Conservation (phyloP, 108 stramenopile species). For the Poteriospumella lacustris region DNA sequence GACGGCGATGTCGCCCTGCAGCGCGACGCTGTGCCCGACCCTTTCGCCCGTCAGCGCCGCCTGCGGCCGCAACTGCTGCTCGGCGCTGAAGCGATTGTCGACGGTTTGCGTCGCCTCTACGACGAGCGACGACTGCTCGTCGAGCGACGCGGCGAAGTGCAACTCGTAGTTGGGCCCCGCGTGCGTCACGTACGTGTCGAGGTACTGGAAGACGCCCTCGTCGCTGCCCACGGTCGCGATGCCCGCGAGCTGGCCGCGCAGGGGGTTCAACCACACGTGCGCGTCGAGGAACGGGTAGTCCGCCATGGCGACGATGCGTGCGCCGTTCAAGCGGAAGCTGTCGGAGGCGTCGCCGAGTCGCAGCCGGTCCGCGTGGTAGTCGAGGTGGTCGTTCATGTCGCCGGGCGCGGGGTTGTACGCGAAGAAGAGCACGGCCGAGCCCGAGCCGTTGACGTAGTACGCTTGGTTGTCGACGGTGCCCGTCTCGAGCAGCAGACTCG, state of each 20-base stretch:
- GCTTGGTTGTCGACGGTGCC: background rate
- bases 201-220: background rate
- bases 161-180: background rate
- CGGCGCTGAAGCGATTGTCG: background rate
- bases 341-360: background rate
- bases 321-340: background rate
- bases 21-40: background rate
- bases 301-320: background rate
- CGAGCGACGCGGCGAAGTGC: background rate
- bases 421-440: background rate
- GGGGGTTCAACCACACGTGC: background rate
- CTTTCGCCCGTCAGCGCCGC: background rate
- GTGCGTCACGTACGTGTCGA: background rate
- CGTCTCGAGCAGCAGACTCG: slow-evolving; percentile 2
- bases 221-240: background rate
- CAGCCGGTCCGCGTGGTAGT: background rate
- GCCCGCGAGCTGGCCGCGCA: background rate
- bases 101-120: too few relatives aligned
- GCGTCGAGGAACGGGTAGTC: background rate
- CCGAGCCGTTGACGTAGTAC: background rate
- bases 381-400: background rate
- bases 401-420: slow-evolving; percentile 1
- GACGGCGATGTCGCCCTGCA: slow-evolving; percentile 10
- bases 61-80: background rate
- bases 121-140: too few relatives aligned